Conservation (phyloP, 352 stramenopile species). For the Elongisporangium undulatum region DNA sequence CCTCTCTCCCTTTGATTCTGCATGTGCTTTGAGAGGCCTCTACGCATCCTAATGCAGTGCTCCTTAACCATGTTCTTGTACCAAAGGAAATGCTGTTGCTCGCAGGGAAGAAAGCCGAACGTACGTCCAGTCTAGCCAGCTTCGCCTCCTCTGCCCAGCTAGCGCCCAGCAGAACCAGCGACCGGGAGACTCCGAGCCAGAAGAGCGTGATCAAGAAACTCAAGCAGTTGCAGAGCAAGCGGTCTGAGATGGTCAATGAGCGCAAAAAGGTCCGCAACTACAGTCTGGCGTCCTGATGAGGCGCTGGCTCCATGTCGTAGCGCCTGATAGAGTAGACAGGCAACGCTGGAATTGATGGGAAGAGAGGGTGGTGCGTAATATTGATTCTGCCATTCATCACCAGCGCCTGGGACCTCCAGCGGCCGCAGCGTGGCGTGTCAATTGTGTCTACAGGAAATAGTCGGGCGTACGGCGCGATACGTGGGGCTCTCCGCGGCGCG, state of each 20-base stretch:
- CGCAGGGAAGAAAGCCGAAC: constrained; percentile 47
- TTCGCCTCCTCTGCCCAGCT: constrained; percentile 14
- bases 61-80: constrained; percentile 11
- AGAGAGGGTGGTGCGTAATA: constrained; percentile 2
- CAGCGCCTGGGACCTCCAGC: background rate
- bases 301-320: too few relatives aligned
- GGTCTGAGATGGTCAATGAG: constrained; percentile 68
- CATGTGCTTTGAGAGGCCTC: background rate
- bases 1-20: constrained; percentile 4
- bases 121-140: constrained; percentile 29
- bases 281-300: constrained; percentile 35
- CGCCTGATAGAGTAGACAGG: constrained; percentile 15
- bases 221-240: constrained; percentile 67
- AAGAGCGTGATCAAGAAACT: constrained; percentile 58
- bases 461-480: constrained; percentile 92
- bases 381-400: background rate
- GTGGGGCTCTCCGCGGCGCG: constrained; percentile 90
- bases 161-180: constrained; percentile 21
- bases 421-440: background rate
- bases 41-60: background rate
- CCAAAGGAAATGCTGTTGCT: constrained; percentile 69
- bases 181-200: constrained; percentile 62
- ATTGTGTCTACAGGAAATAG: constrained; percentile 90
- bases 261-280: constrained; percentile 83
- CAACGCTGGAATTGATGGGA: constrained; percentile 5